These are phyloP conservation scores for Prunus davidiana DNA, from an alignment of 306 rosid genomes.

Conservation along the genomic window DNA sequence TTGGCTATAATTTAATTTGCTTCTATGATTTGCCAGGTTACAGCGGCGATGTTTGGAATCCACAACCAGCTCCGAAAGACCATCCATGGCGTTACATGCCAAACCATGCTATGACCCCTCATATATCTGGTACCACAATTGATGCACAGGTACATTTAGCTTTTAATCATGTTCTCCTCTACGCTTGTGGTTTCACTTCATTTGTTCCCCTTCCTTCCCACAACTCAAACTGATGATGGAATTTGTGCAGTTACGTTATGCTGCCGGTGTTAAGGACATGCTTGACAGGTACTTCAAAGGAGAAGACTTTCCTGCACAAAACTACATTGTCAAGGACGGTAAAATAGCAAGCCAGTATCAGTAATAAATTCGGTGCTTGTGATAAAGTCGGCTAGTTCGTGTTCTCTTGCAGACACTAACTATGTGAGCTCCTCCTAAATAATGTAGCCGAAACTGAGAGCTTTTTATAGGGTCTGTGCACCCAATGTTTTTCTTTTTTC, in stretches of 20 bases:
- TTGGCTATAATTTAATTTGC: background rate
- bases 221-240: constrained; percentile 9
- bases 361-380: constrained; percentile 25
- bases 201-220: background rate
- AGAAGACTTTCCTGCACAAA: constrained; percentile 75
- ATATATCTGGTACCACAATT: constrained; percentile 90
- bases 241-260: constrained; percentile 67
- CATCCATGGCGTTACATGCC: constrained; percentile 99
- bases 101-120: constrained; percentile 99
- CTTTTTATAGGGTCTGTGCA: background rate
- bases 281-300: constrained; percentile 88
- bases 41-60: constrained; percentile 93
- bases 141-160: constrained; percentile 73
- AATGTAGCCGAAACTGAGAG: background rate
- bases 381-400: background rate
- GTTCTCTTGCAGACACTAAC: background rate
- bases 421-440: background rate
- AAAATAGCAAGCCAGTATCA: constrained; percentile 83
- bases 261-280: constrained; percentile 95
- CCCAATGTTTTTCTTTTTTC: background rate
- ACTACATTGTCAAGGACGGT: constrained; percentile 96
- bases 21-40: constrained; percentile 51
- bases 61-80: constrained; percentile 98
- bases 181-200: background rate
- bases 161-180: background rate